A percentile compares a stretch with the other conserved stretches of the same genome.
Conservation (phyloP, 495 filamentous ascomycete genomes). For the Xylaria longipes region DNA sequence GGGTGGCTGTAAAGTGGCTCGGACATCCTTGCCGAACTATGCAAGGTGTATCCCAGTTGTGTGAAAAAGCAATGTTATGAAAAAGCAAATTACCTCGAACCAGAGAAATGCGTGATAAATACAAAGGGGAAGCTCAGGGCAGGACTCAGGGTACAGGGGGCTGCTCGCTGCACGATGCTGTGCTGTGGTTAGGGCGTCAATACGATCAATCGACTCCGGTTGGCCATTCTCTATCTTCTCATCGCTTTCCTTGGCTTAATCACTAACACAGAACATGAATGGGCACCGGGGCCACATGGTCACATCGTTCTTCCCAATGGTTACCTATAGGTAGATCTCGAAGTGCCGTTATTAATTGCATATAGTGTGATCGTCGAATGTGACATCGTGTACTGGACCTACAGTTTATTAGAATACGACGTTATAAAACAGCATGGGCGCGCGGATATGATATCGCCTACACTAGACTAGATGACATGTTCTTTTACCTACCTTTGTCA, state of each 20-base stretch:
- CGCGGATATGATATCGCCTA: conserved; percentile 20
- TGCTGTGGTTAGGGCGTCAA: background rate
- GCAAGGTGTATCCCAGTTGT: conserved; percentile 16
- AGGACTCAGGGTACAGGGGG: background rate
- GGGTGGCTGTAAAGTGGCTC: conserved; percentile 13
- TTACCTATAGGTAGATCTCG: conserved; percentile 12
- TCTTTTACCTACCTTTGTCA: background rate
- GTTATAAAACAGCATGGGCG: conserved; percentile 17
- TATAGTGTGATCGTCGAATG: conserved; percentile 26
- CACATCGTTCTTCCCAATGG: conserved; percentile 13
- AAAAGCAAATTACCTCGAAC: conserved; percentile 20
- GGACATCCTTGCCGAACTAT: conserved; percentile 25
- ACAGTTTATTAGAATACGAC: conserved; percentile 23
- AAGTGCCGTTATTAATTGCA: conserved; percentile 27
- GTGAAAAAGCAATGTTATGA: conserved; percentile 18
- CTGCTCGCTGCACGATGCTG: background rate
- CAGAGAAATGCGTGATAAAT: conserved; percentile 14
- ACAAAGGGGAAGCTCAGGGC: conserved; percentile 3
- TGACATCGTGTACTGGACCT: conserved; percentile 20
- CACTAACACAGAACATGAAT: background rate
- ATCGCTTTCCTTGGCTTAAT: conserved; percentile 3
- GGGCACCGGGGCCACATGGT: conserved; percentile 6
- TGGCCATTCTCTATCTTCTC: conserved; percentile 7
- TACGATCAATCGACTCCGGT: background rate
- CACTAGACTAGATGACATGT: conserved; percentile 13